Base-by-base conservation (phyloP, 768 basidiomycete species). In the Rhodosporidiobolus sp. region DNA sequence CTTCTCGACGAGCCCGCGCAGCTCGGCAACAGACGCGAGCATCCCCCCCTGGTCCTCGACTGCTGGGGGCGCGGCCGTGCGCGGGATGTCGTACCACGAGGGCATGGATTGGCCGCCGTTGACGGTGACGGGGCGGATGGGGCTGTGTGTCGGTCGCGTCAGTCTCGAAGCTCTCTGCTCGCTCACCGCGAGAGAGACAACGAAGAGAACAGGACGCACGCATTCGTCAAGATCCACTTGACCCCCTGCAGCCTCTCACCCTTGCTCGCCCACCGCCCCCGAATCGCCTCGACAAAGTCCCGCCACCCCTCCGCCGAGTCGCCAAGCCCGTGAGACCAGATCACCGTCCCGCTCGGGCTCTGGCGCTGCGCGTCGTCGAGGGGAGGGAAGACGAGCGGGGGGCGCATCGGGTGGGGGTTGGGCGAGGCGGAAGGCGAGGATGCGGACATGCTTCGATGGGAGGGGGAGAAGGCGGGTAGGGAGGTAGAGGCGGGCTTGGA, bases 31-130 rank as follows among this genome's bases (percentile, higher is more conserved):
- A 49, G 90, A 88, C 45, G 85, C 80, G 50, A 89, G 83, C 86
- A 96, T 89, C 50, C 90, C 91, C 12, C 75, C 69, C 77, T 89
- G 87, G 79, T 96, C 94, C 81, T 95, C 92, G 14, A 45, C n/a
- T 4, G 58, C 26, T 2, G 61, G 48, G 1, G 66, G 62, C 16
- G 58, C 59, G 26, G 48, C 30, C 17, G 61, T 26, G 9, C 30
- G 38, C 5, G 17, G 32, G 35, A 65, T 61, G 32, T 73, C 72
- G 59, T 57, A 73, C 72, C 90, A 92, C 50, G 88, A 86, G 24
- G 88, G 87, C 89, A 92, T 91, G 65, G 78, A 78, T 82, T 87
- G 85, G 74, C 89, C 88, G 73, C 85, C 82, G 80, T 93, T 92
- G 46, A 89, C 87, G 22, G 87, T 91, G 38, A 95, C 88, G 12